Evolutionary conservation across 2,329 filamentous ascomycete genomes (phyloP), one percentile per base, ranked within the genome.

Genomic region (Knufia fluminis): DNA sequence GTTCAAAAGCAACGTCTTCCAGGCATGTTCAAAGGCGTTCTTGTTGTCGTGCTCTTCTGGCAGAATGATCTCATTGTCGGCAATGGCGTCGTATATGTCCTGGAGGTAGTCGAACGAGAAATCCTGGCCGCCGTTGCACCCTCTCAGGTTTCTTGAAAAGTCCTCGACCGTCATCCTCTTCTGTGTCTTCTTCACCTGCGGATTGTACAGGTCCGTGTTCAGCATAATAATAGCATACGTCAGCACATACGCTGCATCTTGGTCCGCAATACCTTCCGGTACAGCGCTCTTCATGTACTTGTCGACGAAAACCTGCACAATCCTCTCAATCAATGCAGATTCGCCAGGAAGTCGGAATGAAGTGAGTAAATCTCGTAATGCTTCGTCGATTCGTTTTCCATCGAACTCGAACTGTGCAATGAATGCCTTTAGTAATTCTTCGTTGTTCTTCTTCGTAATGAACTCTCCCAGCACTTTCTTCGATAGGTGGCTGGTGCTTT

Each of bases 181-280:
- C 59, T 81, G 73, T 1, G 76, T 68, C 59, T 80, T 70, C 58
- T 80, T 89, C 54, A 97, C 68, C 59, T 96, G 97, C 0, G 89
- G 90, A 61, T 94, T 98, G 66, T 97, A 92, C 60, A 94, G 85
- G 63, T 98, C 92, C 1, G 91, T 96, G 62, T 98, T 98, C 50
- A 98, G 73, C 80, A 98, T 89, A 65, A 98, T 95, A 61, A 96
- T 94, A 32, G 90, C 92, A 64, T 98, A 98, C 0, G 86, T 91
- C 46, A 98, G 73, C 42, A 98, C 81, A 61, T 86, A 98, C 19
- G 92, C 82, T 6, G 89, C 82, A 64, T 98, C 92, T 59, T 86
- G 85, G 61, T 94, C 83, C 4, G 82, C 85, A 54, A 97, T 82
- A 19, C 82, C 85, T 48, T 85, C 78, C 0, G 86, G 83, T 22